Conservation (phyloP, 2,329 filamentous ascomycete species). For the Apiospora pterosperma region DNA sequence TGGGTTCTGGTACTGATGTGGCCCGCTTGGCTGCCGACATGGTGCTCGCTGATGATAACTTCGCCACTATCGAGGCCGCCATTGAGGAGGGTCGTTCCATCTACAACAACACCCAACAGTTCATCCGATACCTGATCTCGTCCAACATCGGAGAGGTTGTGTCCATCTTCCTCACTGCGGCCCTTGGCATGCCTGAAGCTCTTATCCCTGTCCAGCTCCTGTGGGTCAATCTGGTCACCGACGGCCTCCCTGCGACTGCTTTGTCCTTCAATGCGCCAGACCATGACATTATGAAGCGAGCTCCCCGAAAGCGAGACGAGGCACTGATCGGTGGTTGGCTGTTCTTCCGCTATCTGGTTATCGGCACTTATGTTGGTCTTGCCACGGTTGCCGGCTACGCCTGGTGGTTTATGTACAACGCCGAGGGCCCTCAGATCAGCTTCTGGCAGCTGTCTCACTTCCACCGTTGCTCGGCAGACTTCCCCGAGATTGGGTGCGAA, state of each 20-base stretch:
- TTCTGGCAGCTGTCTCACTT: constrained; percentile 90
- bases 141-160: constrained; percentile 99
- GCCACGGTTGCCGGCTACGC: constrained; percentile 96
- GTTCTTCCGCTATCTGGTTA: constrained; percentile 95
- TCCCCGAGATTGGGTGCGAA: constrained; percentile 83
- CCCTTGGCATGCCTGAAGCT: constrained; percentile 95
- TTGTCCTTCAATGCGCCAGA: constrained; percentile 98
- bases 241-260: constrained; percentile 92
- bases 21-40: constrained; percentile 96
- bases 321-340: constrained; percentile 91
- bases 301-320: constrained; percentile 89
- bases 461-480: constrained; percentile 84
- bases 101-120: constrained; percentile 99
- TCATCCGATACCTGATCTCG: constrained; percentile 98
- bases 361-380: constrained; percentile 90
- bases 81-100: constrained; percentile 97
- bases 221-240: constrained; percentile 98
- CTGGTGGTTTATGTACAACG: constrained; percentile 99
- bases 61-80: constrained; percentile 92
- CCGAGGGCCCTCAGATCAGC: constrained; percentile 82
- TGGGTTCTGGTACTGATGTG: constrained; percentile 97
- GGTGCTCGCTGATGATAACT: constrained; percentile 98
- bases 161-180: constrained; percentile 96
- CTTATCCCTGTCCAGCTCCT: constrained; percentile 95
- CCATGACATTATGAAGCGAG: constrained; percentile 93